Evolutionary conservation across 352 stramenopile genomes (phyloP).

Genomic region (Aphanomyces invadans): DNA sequence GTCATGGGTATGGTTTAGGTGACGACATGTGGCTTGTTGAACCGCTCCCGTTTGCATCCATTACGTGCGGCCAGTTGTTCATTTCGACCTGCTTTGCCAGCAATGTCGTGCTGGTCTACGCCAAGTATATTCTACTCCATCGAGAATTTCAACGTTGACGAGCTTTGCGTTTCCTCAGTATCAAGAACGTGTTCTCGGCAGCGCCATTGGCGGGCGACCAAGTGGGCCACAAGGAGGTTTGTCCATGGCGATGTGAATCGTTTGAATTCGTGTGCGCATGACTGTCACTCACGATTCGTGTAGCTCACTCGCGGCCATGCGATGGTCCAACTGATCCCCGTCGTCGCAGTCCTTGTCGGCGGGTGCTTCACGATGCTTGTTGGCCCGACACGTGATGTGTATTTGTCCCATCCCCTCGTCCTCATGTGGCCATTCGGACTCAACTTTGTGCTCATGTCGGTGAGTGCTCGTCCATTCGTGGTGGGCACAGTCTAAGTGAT

Average conservation of each 20-base stretch:
- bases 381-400: conserved; percentile 54
- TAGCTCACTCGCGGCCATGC: conserved; percentile 63
- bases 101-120: conserved; percentile 65
- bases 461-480: conserved; percentile 26
- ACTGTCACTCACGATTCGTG: not conserved
- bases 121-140: conserved; percentile 32
- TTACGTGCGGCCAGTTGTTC: conserved; percentile 43
- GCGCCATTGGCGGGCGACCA: conserved; percentile 53
- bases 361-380: conserved; percentile 61
- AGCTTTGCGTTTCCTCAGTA: not conserved
- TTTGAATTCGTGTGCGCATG: not conserved
- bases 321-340: conserved; percentile 66
- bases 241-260: not conserved
- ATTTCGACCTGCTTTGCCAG: conserved; percentile 50
- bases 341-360: conserved; percentile 44
- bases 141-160: not conserved
- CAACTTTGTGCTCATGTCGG: conserved; percentile 79
- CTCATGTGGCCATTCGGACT: conserved; percentile 78
- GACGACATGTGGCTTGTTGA: conserved; percentile 28
- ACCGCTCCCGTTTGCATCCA: conserved; percentile 32
- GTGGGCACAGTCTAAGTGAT: not conserved
- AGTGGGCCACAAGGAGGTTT: conserved; percentile 77
- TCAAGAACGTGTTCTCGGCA: conserved; percentile 59
- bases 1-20: not conserved
- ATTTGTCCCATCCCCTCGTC: conserved; percentile 57